Evolutionary conservation across 805 yeast species (phyloP), one percentile per base, ranked within the genome.

Genomic region (Metschnikowia cerradonensis): DNA sequence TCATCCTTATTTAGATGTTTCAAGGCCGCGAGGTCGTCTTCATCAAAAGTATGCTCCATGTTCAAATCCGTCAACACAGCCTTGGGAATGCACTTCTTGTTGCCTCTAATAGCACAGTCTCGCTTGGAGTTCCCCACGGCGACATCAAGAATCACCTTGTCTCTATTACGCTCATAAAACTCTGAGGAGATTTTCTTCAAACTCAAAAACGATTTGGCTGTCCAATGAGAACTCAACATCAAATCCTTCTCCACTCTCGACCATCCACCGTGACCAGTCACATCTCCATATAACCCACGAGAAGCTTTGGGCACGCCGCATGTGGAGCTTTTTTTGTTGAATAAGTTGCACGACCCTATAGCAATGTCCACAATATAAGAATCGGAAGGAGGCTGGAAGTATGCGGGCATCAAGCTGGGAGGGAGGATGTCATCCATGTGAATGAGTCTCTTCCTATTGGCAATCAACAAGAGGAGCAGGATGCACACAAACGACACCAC

Each of bases 241-340:
- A 82, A 66, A 58, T 81, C 84, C 55, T 80, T 80, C 20, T 72
- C 71, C 23, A 78, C 53, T 45, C 67, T 65, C 35, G 54, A 48
- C 82, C 83, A 80, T 11, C 67, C 67, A 6, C 65, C 66, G 23
- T 47, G 41, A 2, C 38, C 47, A 14, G 51, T 49, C 13, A 57
- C 54, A 45, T 58, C 52, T 13, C 61, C 61, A 36, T 52, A 55
- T 0, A 39, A 26, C 6, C 60, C 60, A 6, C 42, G 37, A 2
- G 49, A 34, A 3, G 52, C 50, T 22, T 35, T 45, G 13, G 60
- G 61, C 1, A 49, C 30, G 13, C 55, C 61, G 22, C 60, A 57
- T 3, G 40, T 40, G 10, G 53, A 15, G 15, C 49, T 38, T n/a
- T 48, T 49, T 31, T 48, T 47, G 38, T 45, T 42, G n/a, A 53